Base-by-base conservation (phyloP, 164 flowering plant genomes). In the Euptelea pleiosperma region DNA sequence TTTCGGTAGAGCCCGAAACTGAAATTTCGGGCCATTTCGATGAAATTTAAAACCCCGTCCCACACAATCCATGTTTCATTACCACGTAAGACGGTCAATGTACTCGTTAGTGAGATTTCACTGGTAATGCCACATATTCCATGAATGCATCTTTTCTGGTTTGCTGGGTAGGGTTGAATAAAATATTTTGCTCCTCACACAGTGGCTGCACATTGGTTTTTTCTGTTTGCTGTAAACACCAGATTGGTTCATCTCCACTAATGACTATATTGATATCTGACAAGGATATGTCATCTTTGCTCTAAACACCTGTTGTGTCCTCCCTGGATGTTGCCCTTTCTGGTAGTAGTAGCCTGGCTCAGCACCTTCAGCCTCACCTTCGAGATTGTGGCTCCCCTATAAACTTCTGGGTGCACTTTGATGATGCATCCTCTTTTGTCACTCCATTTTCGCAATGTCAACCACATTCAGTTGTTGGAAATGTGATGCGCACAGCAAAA, bases 101-200 rank as follows among this genome's bases (percentile, higher is more conserved):
- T 68, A 43, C 66, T 75, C 45, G 56, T 70, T 31, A 64, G 42
- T 37, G 70, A 70, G 16, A 59, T 49, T 37, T 66, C 65, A 52
- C 60, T 55, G 12, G 55, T 35, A 1, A 55, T 47, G 37, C 49
- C 59, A 34, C 49, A 53, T n/a, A 54, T 14, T 36, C 48, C 63
- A 7, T 28, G 61, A 50, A 29, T 25, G 6, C 50, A 30, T 33
- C 62, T 52, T 52, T 62, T 16, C 34, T 55, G 30, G 36, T 31
- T 35, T 72, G 40, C 53, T 42, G 7, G 5, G 19, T 8, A 0
- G 16, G 45, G 22, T 6, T 16, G 22, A n/a, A 2, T 18, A 16
- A 42, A 8, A 16, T 6, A 2, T 42, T 42, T 42, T 42, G 22
- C 22, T 22, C 22, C 45, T 4, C 45, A 42, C 45, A 1, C 12